phyloP scores from a whole-genome alignment of 345 rosid genomes.

The Hibiscus mutabilis region DNA sequence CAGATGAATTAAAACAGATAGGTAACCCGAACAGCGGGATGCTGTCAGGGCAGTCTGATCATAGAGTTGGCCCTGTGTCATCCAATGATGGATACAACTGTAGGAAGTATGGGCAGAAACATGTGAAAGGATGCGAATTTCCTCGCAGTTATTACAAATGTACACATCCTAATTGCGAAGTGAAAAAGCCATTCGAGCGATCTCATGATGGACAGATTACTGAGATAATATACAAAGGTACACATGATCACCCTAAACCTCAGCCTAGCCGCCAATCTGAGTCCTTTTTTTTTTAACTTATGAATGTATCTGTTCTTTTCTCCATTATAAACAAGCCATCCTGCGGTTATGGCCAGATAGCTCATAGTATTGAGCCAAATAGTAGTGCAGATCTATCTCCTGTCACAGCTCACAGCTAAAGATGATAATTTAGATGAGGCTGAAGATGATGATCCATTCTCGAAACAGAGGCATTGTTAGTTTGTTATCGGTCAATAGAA shows the following conservation, averaged over 20 bases:
- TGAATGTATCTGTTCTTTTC: slow-evolving; percentile 1
- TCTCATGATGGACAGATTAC: slow-evolving; percentile 87
- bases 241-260: slow-evolving; percentile 96
- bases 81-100: slow-evolving; percentile 97
- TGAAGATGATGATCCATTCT: slow-evolving; percentile 71
- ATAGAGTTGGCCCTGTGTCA: slow-evolving; percentile 35
- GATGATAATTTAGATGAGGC: slow-evolving; percentile 57
- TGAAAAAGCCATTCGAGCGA: slow-evolving; percentile 91
- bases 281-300: background rate
- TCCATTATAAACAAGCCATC: slow-evolving; percentile 49
- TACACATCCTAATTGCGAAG: slow-evolving; percentile 96
- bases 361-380: slow-evolving; percentile 39
- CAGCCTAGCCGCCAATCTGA: slow-evolving; percentile 62
- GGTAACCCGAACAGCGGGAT: slow-evolving; percentile 31
- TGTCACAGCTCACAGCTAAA: slow-evolving; percentile 39
- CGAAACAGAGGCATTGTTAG: slow-evolving; percentile 66
- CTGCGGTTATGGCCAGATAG: slow-evolving; percentile 39
- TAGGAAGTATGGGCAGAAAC: slow-evolving; percentile 99
- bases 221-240: slow-evolving; percentile 91
- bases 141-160: slow-evolving; percentile 98
- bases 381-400: slow-evolving; percentile 49
- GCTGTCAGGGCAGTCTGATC: slow-evolving; percentile 48
- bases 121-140: slow-evolving; percentile 95
- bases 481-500: slow-evolving; percentile 11
- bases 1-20: slow-evolving; percentile 49